Evolutionary conservation across 2,329 filamentous ascomycete species (phyloP), one percentile per base, ranked within the genome.

Genomic region (Passalora sequoiae): DNA sequence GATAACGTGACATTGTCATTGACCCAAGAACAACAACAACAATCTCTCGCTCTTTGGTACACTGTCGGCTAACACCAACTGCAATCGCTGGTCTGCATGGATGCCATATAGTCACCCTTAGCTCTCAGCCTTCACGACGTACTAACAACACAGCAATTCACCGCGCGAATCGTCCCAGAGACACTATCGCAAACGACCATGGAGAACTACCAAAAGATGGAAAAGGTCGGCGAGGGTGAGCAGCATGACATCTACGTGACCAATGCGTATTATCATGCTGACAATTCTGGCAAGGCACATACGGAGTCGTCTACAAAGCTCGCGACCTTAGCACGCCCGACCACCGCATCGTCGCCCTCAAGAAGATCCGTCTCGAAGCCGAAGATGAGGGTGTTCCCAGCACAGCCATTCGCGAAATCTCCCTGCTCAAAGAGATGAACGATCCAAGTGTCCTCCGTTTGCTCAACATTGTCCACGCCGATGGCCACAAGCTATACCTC

Each of bases 301-400:
- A 95, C 65, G 89, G 89, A 67, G 89, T 95, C 51, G 89, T 95
- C 51, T 95, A 95, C 79, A 94, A 94, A 69, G 89, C 89, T 47
- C 81, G 84, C 55, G 89, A 95, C 66, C 83, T 95, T 48, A 79
- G 79, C 54, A 83, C 89, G 61, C 76, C 77, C 55, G 86, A 86
- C 61, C 67, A 72, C 35, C 84, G 86, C 59, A 92, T 95, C 58
- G 89, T 95, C 52, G 89, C 89, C 16, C 74, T 95, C 57, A 95
- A 95, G 76, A 95, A 95, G 74, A 95, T 95, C 60, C 85, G 89
- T 52, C 84, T 95, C 59, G 89, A 95, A 64, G 88, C 89, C 51
- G 89, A 95, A 72, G 89, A 95, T 71, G 89, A 95, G 66, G 89
- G 89, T 56, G 88, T 94, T 13, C 89, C 89, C 2, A 89, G 84